Evolutionary conservation across 306 rosid genomes (phyloP).

Genomic region (Dalbergia oliveri): DNA sequence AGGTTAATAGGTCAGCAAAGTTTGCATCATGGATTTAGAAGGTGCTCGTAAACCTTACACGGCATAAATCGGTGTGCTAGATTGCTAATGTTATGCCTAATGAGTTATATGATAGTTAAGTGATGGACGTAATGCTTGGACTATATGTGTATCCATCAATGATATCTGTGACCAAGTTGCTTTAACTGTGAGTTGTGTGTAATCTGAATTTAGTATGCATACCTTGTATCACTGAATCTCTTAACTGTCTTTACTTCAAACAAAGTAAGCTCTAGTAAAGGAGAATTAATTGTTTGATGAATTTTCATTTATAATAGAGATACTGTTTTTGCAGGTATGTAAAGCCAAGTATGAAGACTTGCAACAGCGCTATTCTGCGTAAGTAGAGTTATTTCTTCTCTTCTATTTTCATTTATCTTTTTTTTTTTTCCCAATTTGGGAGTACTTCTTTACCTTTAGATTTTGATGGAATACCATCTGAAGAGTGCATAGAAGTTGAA

Average conservation of each 20-base stretch:
- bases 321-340: conserved; percentile 61
- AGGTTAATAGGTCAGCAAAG: too few relatives aligned
- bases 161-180: too few relatives aligned
- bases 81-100: too few relatives aligned
- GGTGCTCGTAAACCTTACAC: too few relatives aligned
- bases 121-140: too few relatives aligned
- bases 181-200: too few relatives aligned
- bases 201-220: not conserved
- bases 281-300: not conserved
- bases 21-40: too few relatives aligned
- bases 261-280: not conserved
- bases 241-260: not conserved
- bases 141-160: too few relatives aligned
- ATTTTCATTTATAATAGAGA: not conserved
- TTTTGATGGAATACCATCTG: not conserved
- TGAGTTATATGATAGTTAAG: too few relatives aligned
- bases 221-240: too few relatives aligned
- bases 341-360: conserved; percentile 74
- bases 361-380: conserved; percentile 62
- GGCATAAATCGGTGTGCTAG: too few relatives aligned
- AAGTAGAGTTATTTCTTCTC: conserved; percentile 26
- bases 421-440: not conserved
- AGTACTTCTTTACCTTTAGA: not conserved
- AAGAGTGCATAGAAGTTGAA: not conserved
- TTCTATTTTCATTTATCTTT: not conserved